Evolutionary conservation across 495 filamentous ascomycete species (phyloP).

Genomic region (Aspergillus leporis): DNA sequence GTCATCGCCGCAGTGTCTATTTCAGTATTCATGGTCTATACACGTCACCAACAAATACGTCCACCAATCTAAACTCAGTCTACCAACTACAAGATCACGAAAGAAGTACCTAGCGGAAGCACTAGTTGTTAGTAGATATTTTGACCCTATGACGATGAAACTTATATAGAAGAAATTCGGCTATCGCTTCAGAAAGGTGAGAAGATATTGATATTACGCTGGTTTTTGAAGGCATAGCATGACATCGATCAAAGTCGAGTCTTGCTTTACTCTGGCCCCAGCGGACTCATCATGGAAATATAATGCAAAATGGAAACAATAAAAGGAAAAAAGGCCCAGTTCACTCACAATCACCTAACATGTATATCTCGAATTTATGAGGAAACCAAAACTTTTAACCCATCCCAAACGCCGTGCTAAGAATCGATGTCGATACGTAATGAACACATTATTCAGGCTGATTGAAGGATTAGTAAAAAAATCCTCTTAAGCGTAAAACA

Average conservation of each 20-base stretch:
- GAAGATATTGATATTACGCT: constrained; percentile 51
- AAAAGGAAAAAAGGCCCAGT: not conserved
- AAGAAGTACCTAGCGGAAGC: not conserved
- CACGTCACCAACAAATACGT: too few relatives aligned
- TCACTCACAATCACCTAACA: constrained; percentile 15
- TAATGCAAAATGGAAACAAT: constrained; percentile 5
- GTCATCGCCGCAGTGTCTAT: too few relatives aligned
- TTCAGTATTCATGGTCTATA: too few relatives aligned
- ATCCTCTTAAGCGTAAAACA: not conserved
- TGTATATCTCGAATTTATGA: constrained; percentile 6
- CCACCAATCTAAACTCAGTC: not conserved
- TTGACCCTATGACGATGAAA: not conserved
- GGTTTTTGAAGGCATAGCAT: constrained; percentile 54
- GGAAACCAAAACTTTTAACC: constrained; percentile 16
- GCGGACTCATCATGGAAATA: constrained; percentile 49
- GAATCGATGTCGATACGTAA: constrained; percentile 7
- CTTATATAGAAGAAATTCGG: not conserved
- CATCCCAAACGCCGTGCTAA: constrained; percentile 34
- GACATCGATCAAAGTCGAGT: constrained; percentile 35
- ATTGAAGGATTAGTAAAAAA: not conserved
- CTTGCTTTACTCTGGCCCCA: constrained; percentile 58
- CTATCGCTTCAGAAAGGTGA: constrained; percentile 44
- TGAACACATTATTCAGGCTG: constrained; percentile 45
- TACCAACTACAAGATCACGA: not conserved
- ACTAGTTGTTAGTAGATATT: not conserved